A percentile compares a stretch with the other conserved stretches of the same genome.
phyloP scores from a whole-genome alignment of 2,329 filamentous ascomycete genomes.

The Aspergillus brasiliensis region DNA sequence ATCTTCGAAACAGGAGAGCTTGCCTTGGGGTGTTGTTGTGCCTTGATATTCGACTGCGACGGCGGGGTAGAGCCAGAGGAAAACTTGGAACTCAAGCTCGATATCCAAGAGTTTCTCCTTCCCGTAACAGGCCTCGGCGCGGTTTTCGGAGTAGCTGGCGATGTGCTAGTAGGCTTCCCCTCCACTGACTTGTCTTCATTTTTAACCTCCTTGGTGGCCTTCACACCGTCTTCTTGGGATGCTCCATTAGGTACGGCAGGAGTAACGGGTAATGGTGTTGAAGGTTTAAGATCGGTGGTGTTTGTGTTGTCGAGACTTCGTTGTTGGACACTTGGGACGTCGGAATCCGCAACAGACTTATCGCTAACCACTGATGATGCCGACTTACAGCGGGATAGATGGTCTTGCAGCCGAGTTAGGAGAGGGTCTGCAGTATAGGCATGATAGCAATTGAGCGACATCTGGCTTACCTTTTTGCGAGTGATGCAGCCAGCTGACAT shows the following conservation, averaged over 20 bases:
- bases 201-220: constrained; percentile 21
- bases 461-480: constrained; percentile 69
- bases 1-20: constrained; percentile 36
- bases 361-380: constrained; percentile 35
- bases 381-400: constrained; percentile 40
- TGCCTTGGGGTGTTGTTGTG: constrained; percentile 33
- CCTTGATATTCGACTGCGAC: constrained; percentile 37
- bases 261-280: constrained; percentile 18
- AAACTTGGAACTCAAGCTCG: constrained; percentile 90
- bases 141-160: constrained; percentile 28
- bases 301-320: constrained; percentile 26
- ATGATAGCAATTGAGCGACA: not conserved
- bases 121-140: constrained; percentile 42
- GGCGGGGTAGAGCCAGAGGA: constrained; percentile 58
- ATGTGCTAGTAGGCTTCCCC: constrained; percentile 24
- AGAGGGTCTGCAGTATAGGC: not conserved
- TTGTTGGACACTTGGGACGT: constrained; percentile 20
- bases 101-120: constrained; percentile 84
- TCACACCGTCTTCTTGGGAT: constrained; percentile 18
- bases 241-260: constrained; percentile 17
- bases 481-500: constrained; percentile 90
- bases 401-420: constrained; percentile 27
- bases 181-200: constrained; percentile 24
- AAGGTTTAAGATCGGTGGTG: constrained; percentile 25
- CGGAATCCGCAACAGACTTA: constrained; percentile 27